These are phyloP conservation scores for Besnoitia besnoiti DNA, from an alignment of 169 alveolate genomes.

Conservation along the genomic window DNA sequence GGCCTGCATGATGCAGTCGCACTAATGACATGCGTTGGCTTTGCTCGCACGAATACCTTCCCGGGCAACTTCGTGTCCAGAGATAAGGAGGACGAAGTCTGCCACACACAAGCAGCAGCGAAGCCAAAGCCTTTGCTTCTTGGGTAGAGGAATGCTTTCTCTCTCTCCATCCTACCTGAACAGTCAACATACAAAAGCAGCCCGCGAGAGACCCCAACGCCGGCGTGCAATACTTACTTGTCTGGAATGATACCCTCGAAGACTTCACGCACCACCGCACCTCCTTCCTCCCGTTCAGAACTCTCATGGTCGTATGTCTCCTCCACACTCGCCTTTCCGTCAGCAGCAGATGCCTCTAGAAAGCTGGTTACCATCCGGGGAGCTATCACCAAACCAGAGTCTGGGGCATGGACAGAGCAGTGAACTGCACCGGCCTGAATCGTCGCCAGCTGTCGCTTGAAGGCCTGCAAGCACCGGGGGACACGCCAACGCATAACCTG, in stretches of 20 bases:
- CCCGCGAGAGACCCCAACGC: no score
- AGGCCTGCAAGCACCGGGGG: neutral
- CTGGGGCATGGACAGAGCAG: neutral
- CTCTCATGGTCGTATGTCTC: neutral
- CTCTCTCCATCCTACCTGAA: neutral
- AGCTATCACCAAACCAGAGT: neutral
- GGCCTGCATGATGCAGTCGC: neutral
- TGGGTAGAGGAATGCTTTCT: neutral
- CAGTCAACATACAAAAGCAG: no score
- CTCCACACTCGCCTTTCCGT: neutral
- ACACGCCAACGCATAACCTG: neutral
- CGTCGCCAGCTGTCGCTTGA: neutral
- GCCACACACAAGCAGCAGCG: neutral
- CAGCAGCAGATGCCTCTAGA: neutral
- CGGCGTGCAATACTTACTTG: no score
- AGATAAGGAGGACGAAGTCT: neutral
- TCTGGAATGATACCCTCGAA: neutral
- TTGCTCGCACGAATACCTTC: neutral
- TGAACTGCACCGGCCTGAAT: neutral
- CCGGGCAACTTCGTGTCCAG: neutral
- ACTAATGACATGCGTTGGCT: neutral
- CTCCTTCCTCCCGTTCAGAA: neutral
- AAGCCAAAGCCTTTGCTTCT: neutral
- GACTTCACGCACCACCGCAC: neutral
- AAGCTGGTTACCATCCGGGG: neutral